These are phyloP conservation scores for Bipolaris sorokiniana DNA, from an alignment of 2,329 filamentous ascomycete species.

Conservation along the genomic window DNA sequence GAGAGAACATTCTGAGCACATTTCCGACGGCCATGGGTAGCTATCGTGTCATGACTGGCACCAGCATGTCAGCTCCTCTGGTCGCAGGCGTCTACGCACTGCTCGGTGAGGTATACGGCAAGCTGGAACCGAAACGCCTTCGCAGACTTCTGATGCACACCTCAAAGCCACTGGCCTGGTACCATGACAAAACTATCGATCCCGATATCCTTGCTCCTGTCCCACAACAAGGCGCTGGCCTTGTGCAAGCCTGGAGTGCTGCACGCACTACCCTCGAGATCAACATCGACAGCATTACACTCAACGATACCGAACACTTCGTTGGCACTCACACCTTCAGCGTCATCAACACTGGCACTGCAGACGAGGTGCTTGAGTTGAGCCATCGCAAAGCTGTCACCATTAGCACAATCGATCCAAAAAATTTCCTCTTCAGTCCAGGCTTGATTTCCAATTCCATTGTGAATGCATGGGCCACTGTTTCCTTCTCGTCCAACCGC, in stretches of 20 bases:
- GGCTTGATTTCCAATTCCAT: slow-evolving; percentile 12
- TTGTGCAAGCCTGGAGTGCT: slow-evolving; percentile 27
- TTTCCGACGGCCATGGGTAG: slow-evolving; percentile 53
- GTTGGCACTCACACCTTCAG: slow-evolving; percentile 30
- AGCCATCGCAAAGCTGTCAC: slow-evolving; percentile 25
- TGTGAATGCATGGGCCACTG: slow-evolving; percentile 16
- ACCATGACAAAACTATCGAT: slow-evolving; percentile 15
- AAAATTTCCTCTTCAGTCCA: slow-evolving; percentile 1
- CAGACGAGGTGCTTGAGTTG: slow-evolving; percentile 2
- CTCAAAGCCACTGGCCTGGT: slow-evolving; percentile 25
- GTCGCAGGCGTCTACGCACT: slow-evolving; percentile 26
- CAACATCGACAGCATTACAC: slow-evolving; percentile 22
- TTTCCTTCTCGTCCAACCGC: slow-evolving; percentile 17
- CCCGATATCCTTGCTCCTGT: slow-evolving; percentile 24
- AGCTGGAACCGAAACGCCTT: slow-evolving; percentile 20
- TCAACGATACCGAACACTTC: slow-evolving; percentile 36
- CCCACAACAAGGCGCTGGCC: slow-evolving; percentile 31
- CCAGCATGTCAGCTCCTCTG: slow-evolving; percentile 58
- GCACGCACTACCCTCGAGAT: slow-evolving; percentile 20
- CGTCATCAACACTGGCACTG: slow-evolving; percentile 19
- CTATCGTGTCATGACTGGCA: slow-evolving; percentile 62
- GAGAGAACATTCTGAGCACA: slow-evolving; percentile 65
- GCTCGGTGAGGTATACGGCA: slow-evolving; percentile 24
- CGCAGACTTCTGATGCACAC: slow-evolving; percentile 23
- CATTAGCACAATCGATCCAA: slow-evolving; percentile 20